Percentiles rank a stretch among this genome's conserved stretches.
Evolutionary conservation across 169 alveolate species (phyloP).

Genomic region (Plasmodium gaboni): DNA sequence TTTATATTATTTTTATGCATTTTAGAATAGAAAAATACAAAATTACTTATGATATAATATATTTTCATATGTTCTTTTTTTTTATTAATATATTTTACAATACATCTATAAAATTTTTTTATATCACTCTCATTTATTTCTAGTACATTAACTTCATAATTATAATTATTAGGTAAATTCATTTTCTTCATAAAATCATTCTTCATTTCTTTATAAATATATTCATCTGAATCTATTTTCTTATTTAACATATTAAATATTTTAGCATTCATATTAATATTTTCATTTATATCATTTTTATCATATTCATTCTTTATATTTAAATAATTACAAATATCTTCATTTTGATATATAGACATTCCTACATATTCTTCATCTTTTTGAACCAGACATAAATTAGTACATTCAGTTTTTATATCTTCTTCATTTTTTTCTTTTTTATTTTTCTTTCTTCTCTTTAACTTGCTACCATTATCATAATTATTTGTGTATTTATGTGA

Average conservation of each 20-base stretch:
- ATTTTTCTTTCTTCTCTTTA: constrained; percentile 24
- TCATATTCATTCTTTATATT: constrained; percentile 28
- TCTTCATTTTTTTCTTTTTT: neutral
- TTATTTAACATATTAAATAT: constrained; percentile 56
- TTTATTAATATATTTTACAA: constrained; percentile 41
- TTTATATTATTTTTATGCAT: constrained; percentile 60
- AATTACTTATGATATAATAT: constrained; percentile 60
- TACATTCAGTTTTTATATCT: constrained; percentile 1
- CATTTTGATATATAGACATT: constrained; percentile 40
- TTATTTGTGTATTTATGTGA: too few relatives aligned
- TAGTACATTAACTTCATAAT: constrained; percentile 58
- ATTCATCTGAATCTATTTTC: constrained; percentile 39
- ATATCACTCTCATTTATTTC: constrained; percentile 35
- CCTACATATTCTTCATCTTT: constrained; percentile 8
- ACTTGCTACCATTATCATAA: neutral
- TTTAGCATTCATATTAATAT: constrained; percentile 11
- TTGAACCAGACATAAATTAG: neutral
- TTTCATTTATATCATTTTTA: neutral
- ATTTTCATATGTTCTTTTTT: constrained; percentile 59
- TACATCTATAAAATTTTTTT: constrained; percentile 44
- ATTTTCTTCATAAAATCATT: constrained; percentile 73
- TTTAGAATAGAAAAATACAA: constrained; percentile 57
- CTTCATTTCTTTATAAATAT: constrained; percentile 65
- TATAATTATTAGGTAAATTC: constrained; percentile 57
- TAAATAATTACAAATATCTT: constrained; percentile 47